Evolutionary conservation across 129 eudicot species (phyloP).

Genomic region (Pulicaria dysenterica): DNA sequence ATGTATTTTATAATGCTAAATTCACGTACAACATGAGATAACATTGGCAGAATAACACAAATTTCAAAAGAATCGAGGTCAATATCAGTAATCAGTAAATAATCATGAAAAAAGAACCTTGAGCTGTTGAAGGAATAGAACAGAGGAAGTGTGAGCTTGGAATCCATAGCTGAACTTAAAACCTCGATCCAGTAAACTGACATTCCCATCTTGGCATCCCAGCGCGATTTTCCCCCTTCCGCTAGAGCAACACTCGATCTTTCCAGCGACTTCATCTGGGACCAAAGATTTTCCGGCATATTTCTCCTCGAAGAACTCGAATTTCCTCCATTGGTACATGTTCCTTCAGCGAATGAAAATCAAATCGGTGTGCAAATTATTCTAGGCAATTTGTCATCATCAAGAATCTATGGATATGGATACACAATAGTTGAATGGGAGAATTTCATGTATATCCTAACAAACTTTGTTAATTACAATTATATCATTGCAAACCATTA

Average conservation of each 20-base stretch:
- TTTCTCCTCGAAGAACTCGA: constrained; percentile 97
- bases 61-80: neutral
- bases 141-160: constrained; percentile 87
- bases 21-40: neutral
- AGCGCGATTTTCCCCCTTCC: constrained; percentile 82
- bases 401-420: constrained; percentile 15
- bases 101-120: constrained; percentile 50
- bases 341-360: neutral
- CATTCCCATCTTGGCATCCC: constrained; percentile 73
- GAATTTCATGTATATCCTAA: too few species aligned
- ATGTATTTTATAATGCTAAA: neutral
- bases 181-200: constrained; percentile 82
- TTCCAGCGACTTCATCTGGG: constrained; percentile 64
- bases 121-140: constrained; percentile 82
- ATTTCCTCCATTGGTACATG: constrained; percentile 97
- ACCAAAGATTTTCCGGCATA: constrained; percentile 61
- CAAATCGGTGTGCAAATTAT: constrained; percentile 6
- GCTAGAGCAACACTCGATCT: constrained; percentile 71
- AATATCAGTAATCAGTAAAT: constrained; percentile 12
- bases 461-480: too few species aligned
- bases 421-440: constrained; percentile 15
- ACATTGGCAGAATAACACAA: constrained; percentile 4
- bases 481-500: too few species aligned
- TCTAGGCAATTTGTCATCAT: constrained; percentile 13
- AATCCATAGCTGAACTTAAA: constrained; percentile 78